Evolutionary conservation across 2,329 filamentous ascomycete genomes (phyloP), one percentile per base, ranked within the genome.

Genomic region (Fusarium transvaalense): DNA sequence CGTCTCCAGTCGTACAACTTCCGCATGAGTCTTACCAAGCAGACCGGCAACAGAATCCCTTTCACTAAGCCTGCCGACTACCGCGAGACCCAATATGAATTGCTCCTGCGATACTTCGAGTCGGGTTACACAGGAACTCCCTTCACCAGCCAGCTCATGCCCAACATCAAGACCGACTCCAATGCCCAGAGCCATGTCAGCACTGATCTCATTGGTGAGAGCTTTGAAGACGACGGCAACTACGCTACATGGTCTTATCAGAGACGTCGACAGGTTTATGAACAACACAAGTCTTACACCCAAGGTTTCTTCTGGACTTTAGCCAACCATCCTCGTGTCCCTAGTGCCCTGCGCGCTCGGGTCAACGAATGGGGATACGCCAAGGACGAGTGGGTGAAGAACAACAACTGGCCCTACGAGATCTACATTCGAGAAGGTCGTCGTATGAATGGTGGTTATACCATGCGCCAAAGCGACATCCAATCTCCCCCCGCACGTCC

Each of bases 1-100:
- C 64, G 68, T 7, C 68, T 70, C 21, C 68, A 70, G 2, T 68
- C 68, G 6, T 70, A 71, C 42, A 70, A 70, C 64, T 70, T 71
- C 48, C 59, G 68, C 5, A 41, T 70, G 23, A 52, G 52, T 37
- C 63, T 70, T 5, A 70, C 68, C 25, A 55, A 56, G 27, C 29
- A 61, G 15, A 19, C 45, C 1, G 17, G 27, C 19, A 70, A 70
- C 48, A 34, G 19, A 31, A 34, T 71, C 0, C 48, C 64, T 1
- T 70, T 70, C 60, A 58, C 48, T 15, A 70, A 70, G 48, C 68
- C 68, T 10, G 48, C 48, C 9, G 67, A 66, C 13, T 70, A 70
- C 50, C 56, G 45, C 1, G 68, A 70, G 48, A 57, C 67, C 25
- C 25, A 41, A 5, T 70, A 70, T 27, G 68, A 70, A 15, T 31